These are phyloP conservation scores for Paramecium bursaria DNA, from an alignment of 73 alveolate species.

Conservation along the genomic window DNA sequence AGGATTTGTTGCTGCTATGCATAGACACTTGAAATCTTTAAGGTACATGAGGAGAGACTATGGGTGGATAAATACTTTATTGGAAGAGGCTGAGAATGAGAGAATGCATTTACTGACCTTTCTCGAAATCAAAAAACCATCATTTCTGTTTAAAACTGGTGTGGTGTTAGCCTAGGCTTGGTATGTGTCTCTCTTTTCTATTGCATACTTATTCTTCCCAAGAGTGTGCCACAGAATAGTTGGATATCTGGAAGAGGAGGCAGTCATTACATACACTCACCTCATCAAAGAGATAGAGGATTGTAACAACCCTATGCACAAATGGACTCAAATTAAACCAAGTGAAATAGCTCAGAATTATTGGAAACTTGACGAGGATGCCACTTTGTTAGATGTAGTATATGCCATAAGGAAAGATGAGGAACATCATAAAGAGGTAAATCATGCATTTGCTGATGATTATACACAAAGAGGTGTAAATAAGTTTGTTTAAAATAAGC, in stretches of 20 bases:
- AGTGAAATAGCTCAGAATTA: conserved; percentile 77
- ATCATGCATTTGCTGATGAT: conserved; percentile 58
- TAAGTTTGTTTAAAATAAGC: not conserved
- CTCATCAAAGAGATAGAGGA: conserved; percentile 71
- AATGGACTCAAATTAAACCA: conserved; percentile 69
- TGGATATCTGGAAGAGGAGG: conserved; percentile 87
- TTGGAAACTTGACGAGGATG: conserved; percentile 79
- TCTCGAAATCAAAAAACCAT: conserved; percentile 75
- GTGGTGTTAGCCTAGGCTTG: conserved; percentile 79
- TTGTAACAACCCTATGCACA: conserved; percentile 24
- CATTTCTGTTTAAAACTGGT: conserved; percentile 71
- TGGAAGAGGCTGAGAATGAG: conserved; percentile 85
- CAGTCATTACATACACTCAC: conserved; percentile 79
- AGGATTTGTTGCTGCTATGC: conserved; percentile 88
- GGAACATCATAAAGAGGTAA: conserved; percentile 67
- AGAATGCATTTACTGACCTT: conserved; percentile 83
- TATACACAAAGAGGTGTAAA: not conserved
- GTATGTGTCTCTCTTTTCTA: conserved; percentile 67
- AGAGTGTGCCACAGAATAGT: conserved; percentile 81
- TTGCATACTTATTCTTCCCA: conserved; percentile 74
- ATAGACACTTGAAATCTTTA: conserved; percentile 72
- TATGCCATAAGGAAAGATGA: conserved; percentile 62
- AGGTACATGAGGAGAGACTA: conserved; percentile 69
- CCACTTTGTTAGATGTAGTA: conserved; percentile 75
- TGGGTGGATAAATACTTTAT: conserved; percentile 77